Base-by-base conservation (phyloP, 108 stramenopile genomes). In the Cyclotella sp. region DNA sequence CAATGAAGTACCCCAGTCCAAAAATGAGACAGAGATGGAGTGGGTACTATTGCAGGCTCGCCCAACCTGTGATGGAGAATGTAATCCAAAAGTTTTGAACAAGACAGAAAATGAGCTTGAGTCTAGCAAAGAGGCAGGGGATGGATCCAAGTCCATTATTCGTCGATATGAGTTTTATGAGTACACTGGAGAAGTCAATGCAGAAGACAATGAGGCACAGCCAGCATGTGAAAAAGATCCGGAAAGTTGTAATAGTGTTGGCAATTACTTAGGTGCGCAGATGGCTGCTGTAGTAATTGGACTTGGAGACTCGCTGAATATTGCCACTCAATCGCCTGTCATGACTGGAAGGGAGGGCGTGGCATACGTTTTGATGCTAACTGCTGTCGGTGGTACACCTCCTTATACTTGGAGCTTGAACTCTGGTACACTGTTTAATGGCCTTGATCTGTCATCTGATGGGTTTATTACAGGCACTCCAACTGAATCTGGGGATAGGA, bases 361-460 rank as follows among this genome's bases (percentile, higher is more conserved):
- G 6, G 40, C 41, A 34, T 64, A 64, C 22, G 16, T 64, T n/a
- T 64, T 64, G 63, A 64, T 64, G 63, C 63, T 64, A 13, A 64
- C 63, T 42, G 63, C 63, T n/a, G 42, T 64, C 13, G 63, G 63
- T 7, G 63, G 63, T 3, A 11, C 40, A 7, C 39, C 42, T 64
- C 63, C 63, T 9, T 64, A 64, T 19, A 43, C 39, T 13, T 64
- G 63, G 63, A 44, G 42, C 9, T 64, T 64, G 63, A 64, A 10
- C 44, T 9, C 26, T 8, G 63, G 63, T 16, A 15, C 60, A 18
- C 19, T 64, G 40, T 43, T 64, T 21, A 11, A 13, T n/a, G 63
- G 63, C 18, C 63, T 64, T 4, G 28, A 15, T 9, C 34, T 64
- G 19, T 64, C n/a, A n/a, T n/a, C n/a, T n/a, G n/a, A n/a, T n/a